Conservation (phyloP, 1,284 basidiomycete species). For the Leccinum fuscescens region DNA sequence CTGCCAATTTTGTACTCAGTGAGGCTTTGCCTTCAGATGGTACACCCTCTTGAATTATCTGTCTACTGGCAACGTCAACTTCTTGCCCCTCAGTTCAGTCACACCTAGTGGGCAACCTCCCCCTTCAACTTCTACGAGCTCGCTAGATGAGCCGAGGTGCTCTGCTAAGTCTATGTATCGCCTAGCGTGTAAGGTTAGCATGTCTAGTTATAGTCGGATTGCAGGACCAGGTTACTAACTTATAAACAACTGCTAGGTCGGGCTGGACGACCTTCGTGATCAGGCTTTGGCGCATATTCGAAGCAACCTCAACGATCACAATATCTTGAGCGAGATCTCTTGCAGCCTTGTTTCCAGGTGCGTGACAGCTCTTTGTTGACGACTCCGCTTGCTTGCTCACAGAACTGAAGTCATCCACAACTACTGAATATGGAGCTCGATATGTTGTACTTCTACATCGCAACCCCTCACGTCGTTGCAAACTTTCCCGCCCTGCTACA, state of each 20-base stretch:
- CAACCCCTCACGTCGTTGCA: slow-evolving; percentile 13
- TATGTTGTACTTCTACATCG: slow-evolving; percentile 21
- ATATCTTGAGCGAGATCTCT: slow-evolving; percentile 25
- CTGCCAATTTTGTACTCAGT: not conserved
- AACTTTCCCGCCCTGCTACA: slow-evolving; percentile 12
- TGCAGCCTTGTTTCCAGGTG: slow-evolving; percentile 25
- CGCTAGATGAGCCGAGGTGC: not conserved
- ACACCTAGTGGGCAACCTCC: not conserved
- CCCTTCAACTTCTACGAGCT: not conserved
- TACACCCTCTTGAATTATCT: slow-evolving; percentile 13
- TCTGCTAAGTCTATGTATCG: not conserved
- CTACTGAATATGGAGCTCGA: slow-evolving; percentile 30
- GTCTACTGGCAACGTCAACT: slow-evolving; percentile 23
- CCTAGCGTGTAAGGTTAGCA: slow-evolving; percentile 19
- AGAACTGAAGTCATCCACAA: slow-evolving; percentile 14
- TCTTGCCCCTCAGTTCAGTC: slow-evolving; percentile 19
- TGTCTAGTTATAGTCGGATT: not conserved
- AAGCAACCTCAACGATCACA: slow-evolving; percentile 18
- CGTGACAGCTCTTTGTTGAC: too few relatives aligned
- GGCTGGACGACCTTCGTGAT: slow-evolving; percentile 16
- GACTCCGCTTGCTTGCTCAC: not conserved
- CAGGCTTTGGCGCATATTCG: slow-evolving; percentile 19
- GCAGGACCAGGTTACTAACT: not conserved
- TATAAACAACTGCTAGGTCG: slow-evolving; percentile 10
- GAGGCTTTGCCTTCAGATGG: slow-evolving; percentile 18